Evolutionary conservation across 257 asterid genomes (phyloP).

Genomic region (Ballota nigra): DNA sequence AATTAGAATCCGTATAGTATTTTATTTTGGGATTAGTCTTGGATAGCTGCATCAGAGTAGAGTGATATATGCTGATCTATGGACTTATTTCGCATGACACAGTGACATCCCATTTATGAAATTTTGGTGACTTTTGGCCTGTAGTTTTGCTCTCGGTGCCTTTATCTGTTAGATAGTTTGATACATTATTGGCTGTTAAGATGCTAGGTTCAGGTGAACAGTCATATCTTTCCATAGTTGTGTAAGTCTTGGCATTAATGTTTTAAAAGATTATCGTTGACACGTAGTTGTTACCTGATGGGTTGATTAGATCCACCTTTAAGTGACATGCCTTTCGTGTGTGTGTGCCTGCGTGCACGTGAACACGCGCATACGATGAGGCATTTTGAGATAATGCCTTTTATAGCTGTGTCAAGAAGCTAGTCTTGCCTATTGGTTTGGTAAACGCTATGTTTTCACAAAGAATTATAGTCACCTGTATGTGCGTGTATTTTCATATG

Average conservation of each 20-base stretch:
- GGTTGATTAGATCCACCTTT: background rate
- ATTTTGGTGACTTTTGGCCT: background rate
- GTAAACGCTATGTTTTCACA: background rate
- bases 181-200: slow-evolving; percentile 9
- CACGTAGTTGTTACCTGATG: background rate
- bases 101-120: slow-evolving; percentile 3
- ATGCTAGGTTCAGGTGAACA: slow-evolving; percentile 1
- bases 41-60: background rate
- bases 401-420: background rate
- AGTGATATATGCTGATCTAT: background rate
- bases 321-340: slow-evolving; percentile 2
- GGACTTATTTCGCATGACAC: background rate
- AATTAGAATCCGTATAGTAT: background rate
- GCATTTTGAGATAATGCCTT: background rate
- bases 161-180: background rate
- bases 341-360: background rate
- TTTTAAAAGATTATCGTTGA: background rate
- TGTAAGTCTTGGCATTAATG: slow-evolving; percentile 3
- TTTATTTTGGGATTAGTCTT: slow-evolving; percentile 4
- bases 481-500: background rate
- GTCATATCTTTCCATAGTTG: background rate
- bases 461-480: background rate
- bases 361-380: background rate
- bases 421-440: background rate
- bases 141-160: background rate